Evolutionary conservation across 441 rosid species (phyloP), one percentile per base, ranked within the genome.

Genomic region (Cnidoscolus chayamansa): DNA sequence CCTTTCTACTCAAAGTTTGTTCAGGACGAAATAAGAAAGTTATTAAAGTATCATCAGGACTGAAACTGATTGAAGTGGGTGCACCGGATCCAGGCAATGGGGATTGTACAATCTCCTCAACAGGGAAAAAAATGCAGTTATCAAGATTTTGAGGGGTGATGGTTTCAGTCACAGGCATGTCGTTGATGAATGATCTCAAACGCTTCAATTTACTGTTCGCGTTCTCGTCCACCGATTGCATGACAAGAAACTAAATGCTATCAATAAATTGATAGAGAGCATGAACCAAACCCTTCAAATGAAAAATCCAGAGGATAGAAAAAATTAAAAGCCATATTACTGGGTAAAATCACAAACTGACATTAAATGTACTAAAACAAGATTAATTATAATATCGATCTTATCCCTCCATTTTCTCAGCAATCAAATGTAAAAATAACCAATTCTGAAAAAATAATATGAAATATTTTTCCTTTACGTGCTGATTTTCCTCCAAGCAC

Each of bases 31-130:
- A 86, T 78, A 94, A 77, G 79, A 83, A 94, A 65, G 91, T 81
- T 20, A 90, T 67, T 67, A 86, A 67, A 77, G 85, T 71, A 77
- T 88, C 96, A 81, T 94, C 98, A 5, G 94, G 94, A 78, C 98
- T 94, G 76, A 94, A 94, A 81, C 91, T 72, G 45, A 94, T 81
- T 17, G 92, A 86, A 4, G 85, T 86, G 0, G 99, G 99, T 0
- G 87, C 93, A 48, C 78, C 85, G 76, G 81, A 94, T 73, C 99
- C 99, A 1, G 98, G 98, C 81, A 94, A 80, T 1, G 98, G 99
- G 10, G 92, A 83, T 72, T 85, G 96, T 63, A 94, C 93, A 76
- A 92, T 92, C 78, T 92, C 93, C 80, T 90, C 92, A 7, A 92
- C 82, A 4, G 89, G 84, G 74, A 89, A 90, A 76, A 74, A 19